Percentiles rank a stretch among this genome's conserved stretches.
Evolutionary conservation across 169 alveolate genomes (phyloP).

Genomic region (Toxoplasma gondii): DNA sequence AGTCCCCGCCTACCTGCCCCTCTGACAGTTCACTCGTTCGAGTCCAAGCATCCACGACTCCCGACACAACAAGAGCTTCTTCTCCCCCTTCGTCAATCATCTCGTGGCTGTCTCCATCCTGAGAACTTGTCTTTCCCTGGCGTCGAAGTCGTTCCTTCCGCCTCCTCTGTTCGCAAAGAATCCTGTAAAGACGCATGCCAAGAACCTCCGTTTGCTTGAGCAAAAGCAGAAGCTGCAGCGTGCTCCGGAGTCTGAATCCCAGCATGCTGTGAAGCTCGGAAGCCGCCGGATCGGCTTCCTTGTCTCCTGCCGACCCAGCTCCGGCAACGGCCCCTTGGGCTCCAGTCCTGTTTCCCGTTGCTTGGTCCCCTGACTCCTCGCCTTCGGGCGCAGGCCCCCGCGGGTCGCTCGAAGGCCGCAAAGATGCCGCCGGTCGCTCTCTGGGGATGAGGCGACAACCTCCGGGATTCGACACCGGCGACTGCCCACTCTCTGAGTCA

Average conservation of each 20-base stretch:
- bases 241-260: background rate
- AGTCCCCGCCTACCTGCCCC: background rate
- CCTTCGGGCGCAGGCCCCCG: background rate
- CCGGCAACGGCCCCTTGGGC: background rate
- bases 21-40: background rate
- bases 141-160: background rate
- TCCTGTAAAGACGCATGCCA: background rate
- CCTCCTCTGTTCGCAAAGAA: background rate
- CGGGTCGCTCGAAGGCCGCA: background rate
- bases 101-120: background rate
- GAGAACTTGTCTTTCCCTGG: background rate
- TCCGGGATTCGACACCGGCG: background rate
- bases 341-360: background rate
- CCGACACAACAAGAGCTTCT: background rate
- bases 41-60: background rate
- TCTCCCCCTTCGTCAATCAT: background rate
- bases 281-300: background rate
- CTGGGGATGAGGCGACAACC: too few relatives aligned
- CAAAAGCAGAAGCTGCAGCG: conserved; percentile 11
- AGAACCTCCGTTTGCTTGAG: background rate
- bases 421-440: background rate
- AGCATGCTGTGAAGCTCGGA: background rate
- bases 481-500: too few relatives aligned
- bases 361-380: background rate
- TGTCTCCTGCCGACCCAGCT: background rate